phyloP scores from a whole-genome alignment of 768 basidiomycete genomes.

The Boletellus ananas region DNA sequence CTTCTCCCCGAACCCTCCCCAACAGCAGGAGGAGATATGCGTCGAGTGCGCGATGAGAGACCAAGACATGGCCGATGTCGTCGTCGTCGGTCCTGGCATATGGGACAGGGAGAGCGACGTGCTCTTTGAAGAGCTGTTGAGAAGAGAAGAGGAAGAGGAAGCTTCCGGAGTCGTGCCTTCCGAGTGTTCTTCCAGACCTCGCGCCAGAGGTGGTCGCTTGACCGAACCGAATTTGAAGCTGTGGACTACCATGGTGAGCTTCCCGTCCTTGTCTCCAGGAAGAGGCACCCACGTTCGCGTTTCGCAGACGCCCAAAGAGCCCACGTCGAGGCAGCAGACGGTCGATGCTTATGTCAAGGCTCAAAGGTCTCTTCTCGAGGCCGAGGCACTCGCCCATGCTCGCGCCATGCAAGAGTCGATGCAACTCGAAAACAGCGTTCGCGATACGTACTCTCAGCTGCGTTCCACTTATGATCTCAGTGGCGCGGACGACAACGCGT shows the following conservation, averaged over 20 bases:
- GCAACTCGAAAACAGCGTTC: slow-evolving; percentile 70
- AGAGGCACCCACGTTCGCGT: slow-evolving; percentile 7
- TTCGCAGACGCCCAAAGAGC: slow-evolving; percentile 83
- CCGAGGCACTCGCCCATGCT: slow-evolving; percentile 75
- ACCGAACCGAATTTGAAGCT: slow-evolving; percentile 76
- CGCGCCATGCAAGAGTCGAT: slow-evolving; percentile 76
- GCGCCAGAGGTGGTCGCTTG: slow-evolving; percentile 61
- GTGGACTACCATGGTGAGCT: slow-evolving; percentile 74
- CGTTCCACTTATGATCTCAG: slow-evolving; percentile 72
- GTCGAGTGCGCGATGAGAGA: slow-evolving; percentile 99
- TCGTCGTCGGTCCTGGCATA: slow-evolving; percentile 77
- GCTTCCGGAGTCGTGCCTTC: slow-evolving; percentile 42
- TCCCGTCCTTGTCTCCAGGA: not conserved
- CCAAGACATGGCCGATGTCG: slow-evolving; percentile 95
- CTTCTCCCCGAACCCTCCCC: slow-evolving; percentile 51
- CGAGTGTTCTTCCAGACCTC: slow-evolving; percentile 56
- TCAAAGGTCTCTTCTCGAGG: slow-evolving; percentile 76
- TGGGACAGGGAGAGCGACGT: slow-evolving; percentile 93
- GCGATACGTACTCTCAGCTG: slow-evolving; percentile 75
- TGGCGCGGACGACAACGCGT: slow-evolving; percentile 50
- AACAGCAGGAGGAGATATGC: slow-evolving; percentile 77
- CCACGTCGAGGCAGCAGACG: slow-evolving; percentile 78
- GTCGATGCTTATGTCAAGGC: slow-evolving; percentile 78
- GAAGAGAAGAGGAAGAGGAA: slow-evolving; percentile 70
- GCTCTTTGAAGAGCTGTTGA: slow-evolving; percentile 70